A percentile compares a stretch with the other conserved stretches of the same genome.
Evolutionary conservation across 805 yeast species (phyloP).

Genomic region (Zygosaccharomyces siamensis): DNA sequence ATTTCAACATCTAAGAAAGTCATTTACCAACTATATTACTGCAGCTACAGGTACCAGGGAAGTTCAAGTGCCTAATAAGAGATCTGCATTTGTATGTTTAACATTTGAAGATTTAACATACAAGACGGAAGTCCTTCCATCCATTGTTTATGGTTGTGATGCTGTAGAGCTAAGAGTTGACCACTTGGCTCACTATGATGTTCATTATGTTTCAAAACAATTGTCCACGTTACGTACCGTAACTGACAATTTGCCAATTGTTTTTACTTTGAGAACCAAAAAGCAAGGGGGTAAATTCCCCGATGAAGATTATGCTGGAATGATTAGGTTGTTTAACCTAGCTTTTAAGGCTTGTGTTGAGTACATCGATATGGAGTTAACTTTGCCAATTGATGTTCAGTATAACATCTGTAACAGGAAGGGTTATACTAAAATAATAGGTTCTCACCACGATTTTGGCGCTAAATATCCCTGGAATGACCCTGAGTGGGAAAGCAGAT

Average conservation of each 20-base stretch:
- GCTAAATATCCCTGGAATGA: conserved; percentile 61
- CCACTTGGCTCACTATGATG: conserved; percentile 47
- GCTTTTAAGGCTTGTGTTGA: conserved; percentile 78
- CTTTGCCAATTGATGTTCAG: conserved; percentile 54
- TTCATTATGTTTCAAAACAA: conserved; percentile 65
- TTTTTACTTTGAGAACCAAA: conserved; percentile 72
- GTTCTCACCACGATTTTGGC: conserved; percentile 72
- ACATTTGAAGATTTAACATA: conserved; percentile 57
- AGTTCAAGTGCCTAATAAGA: conserved; percentile 31
- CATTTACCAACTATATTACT: conserved; percentile 54
- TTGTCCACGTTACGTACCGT: conserved; percentile 62
- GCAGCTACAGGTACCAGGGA: conserved; percentile 54
- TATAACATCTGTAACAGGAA: conserved; percentile 48
- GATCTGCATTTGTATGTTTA: conserved; percentile 69
- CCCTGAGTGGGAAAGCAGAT: conserved; percentile 70
- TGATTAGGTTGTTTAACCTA: conserved; percentile 48
- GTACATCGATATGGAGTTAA: conserved; percentile 73
- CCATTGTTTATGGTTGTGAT: conserved; percentile 60
- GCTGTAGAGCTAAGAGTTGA: conserved; percentile 87
- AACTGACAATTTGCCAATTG: conserved; percentile 62
- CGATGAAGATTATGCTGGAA: conserved; percentile 45
- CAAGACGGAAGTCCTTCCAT: conserved; percentile 44
- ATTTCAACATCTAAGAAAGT: conserved; percentile 50
- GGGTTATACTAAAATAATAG: conserved; percentile 66
- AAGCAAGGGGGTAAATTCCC: conserved; percentile 82